phyloP scores from a whole-genome alignment of 306 rosid species.

The Cercis canadensis region DNA sequence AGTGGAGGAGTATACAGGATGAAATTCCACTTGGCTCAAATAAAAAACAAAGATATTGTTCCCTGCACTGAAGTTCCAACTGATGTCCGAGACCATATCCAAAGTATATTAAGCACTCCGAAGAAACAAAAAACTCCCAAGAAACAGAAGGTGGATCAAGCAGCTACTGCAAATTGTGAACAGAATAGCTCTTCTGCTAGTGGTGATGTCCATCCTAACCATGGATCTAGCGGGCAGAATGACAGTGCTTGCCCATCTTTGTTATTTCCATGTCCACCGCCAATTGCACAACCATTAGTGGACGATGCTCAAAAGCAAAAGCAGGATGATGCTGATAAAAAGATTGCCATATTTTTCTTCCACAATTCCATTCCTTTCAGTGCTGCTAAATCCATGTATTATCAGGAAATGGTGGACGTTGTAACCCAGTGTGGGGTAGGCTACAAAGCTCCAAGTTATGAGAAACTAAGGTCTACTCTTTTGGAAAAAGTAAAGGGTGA shows the following conservation, averaged over 20 bases:
- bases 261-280: constrained; percentile 54
- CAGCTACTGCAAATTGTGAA: constrained; percentile 52
- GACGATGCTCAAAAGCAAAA: constrained; percentile 59
- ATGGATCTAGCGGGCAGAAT: constrained; percentile 61
- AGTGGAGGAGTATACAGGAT: constrained; percentile 84
- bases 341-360: constrained; percentile 65
- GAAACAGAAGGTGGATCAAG: constrained; percentile 56
- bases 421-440: constrained; percentile 64
- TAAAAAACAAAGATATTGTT: constrained; percentile 76
- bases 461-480: constrained; percentile 57
- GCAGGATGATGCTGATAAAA: constrained; percentile 67
- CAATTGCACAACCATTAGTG: constrained; percentile 48
- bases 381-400: constrained; percentile 68
- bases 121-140: constrained; percentile 67
- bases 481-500: constrained; percentile 68
- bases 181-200: constrained; percentile 70
- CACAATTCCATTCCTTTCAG: constrained; percentile 66
- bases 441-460: constrained; percentile 76
- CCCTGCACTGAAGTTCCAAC: constrained; percentile 71
- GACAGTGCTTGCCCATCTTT: constrained; percentile 62
- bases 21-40: constrained; percentile 88
- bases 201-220: constrained; percentile 62
- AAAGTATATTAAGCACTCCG: constrained; percentile 61
- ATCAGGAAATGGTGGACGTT: constrained; percentile 77
- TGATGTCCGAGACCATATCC: constrained; percentile 67